A percentile compares a stretch with the other conserved stretches of the same genome.
These are phyloP conservation scores for Allium sativum DNA, from an alignment of 106 monocot genomes.

Conservation along the genomic window DNA sequence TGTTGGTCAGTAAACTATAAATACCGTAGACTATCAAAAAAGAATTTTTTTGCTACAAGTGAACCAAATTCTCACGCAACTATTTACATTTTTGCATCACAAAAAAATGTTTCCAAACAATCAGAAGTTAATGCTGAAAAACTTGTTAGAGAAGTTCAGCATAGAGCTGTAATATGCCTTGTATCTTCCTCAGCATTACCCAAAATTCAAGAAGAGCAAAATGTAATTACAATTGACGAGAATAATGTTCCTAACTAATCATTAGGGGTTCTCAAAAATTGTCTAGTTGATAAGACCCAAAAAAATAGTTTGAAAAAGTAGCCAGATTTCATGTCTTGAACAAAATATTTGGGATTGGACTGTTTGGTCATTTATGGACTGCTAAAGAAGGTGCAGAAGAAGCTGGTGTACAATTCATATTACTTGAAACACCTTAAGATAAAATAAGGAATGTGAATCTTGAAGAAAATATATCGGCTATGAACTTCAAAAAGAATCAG, in stretches of 20 bases:
- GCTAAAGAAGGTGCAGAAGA: conserved; percentile 45
- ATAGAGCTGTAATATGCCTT: conserved; percentile 39
- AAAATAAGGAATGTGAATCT: background rate
- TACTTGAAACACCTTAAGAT: conserved; percentile 44
- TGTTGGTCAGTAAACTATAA: conserved; percentile 25
- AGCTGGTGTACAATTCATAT: conserved; percentile 29
- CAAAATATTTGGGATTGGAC: conserved; percentile 50
- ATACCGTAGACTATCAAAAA: conserved; percentile 41
- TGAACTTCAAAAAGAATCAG: conserved; percentile 3
- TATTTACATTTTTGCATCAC: conserved; percentile 43
- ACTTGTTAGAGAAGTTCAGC: conserved; percentile 45
- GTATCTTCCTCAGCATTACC: conserved; percentile 27
- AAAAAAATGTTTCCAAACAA: conserved; percentile 47
- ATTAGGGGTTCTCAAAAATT: conserved; percentile 41
- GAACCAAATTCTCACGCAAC: conserved; percentile 25
- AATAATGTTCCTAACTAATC: conserved; percentile 39
- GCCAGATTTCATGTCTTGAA: conserved; percentile 30
- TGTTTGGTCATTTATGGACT: conserved; percentile 46
- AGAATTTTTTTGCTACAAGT: conserved; percentile 38
- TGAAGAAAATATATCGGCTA: background rate
- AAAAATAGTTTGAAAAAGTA: conserved; percentile 38
- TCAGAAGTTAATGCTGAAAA: conserved; percentile 38
- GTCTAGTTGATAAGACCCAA: conserved; percentile 40
- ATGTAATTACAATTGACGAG: conserved; percentile 4
- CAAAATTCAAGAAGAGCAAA: conserved; percentile 35